Conservation (phyloP, 1,284 basidiomycete genomes). For the Tausonia pullulans region DNA sequence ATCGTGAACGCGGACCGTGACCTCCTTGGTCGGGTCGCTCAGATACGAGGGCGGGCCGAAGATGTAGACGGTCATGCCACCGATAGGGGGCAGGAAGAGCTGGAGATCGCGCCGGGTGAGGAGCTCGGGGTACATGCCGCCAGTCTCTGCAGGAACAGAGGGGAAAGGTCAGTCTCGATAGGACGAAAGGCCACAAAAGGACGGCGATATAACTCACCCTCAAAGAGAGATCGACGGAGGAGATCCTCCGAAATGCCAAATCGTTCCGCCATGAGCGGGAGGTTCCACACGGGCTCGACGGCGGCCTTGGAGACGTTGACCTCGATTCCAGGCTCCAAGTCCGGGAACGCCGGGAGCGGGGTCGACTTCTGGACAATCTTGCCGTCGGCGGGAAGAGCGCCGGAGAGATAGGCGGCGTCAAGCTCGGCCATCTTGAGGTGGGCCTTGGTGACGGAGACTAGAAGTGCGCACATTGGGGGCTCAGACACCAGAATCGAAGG, state of each 20-base stretch:
- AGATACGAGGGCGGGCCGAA: conserved; percentile 74
- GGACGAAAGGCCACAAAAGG: not conserved
- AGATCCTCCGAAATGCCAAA: conserved; percentile 78
- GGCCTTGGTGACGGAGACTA: conserved; percentile 65
- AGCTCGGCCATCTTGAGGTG: conserved; percentile 53
- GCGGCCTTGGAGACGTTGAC: conserved; percentile 62
- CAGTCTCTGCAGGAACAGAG: conserved; percentile 28
- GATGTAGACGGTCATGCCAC: conserved; percentile 84
- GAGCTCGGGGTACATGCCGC: conserved; percentile 93
- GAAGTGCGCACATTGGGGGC: too few species aligned
- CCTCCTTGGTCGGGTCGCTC: conserved; percentile 65
- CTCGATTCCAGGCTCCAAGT: conserved; percentile 69
- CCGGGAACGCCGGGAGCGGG: conserved; percentile 31
- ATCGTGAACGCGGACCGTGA: conserved; percentile 87
- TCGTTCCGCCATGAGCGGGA: conserved; percentile 83
- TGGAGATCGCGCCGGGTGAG: conserved; percentile 92
- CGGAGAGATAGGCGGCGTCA: conserved; percentile 62
- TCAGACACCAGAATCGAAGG: too few species aligned
- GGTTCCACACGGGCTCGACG: conserved; percentile 83
- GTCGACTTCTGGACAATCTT: conserved; percentile 49
- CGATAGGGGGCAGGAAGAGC: conserved; percentile 89
- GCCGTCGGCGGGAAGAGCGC: conserved; percentile 67
- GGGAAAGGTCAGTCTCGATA: not conserved
- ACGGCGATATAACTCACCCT: conserved; percentile 39
- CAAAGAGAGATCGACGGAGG: conserved; percentile 79